Percentiles rank a stretch among this genome's conserved stretches.
These are phyloP conservation scores for Curvularia spicifera DNA, from an alignment of 2,329 filamentous ascomycete genomes.

Conservation along the genomic window DNA sequence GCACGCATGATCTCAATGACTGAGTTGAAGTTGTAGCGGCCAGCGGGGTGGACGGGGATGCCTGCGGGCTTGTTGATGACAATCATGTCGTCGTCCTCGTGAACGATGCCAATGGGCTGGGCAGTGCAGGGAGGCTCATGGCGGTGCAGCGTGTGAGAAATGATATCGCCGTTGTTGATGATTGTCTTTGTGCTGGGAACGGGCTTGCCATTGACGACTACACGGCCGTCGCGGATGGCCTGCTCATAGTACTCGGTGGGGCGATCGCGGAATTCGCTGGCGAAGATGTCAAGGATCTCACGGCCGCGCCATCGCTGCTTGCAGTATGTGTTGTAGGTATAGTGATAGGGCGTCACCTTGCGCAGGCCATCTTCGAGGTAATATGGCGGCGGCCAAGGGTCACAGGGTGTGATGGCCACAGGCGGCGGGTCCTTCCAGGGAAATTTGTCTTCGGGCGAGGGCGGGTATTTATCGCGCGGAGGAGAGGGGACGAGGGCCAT, in stretches of 20 bases:
- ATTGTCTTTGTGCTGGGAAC: constrained; percentile 70
- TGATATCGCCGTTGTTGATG: constrained; percentile 85
- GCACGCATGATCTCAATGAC: constrained; percentile 91
- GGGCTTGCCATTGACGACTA: constrained; percentile 78
- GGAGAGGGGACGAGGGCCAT: constrained; percentile 54
- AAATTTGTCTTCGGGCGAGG: constrained; percentile 43
- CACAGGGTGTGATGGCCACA: constrained; percentile 57
- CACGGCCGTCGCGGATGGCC: constrained; percentile 79
- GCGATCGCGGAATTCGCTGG: constrained; percentile 89
- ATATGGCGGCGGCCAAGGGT: constrained; percentile 73
- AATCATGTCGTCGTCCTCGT: constrained; percentile 91
- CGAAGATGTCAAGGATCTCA: constrained; percentile 83
- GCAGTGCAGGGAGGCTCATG: constrained; percentile 93
- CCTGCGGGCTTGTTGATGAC: constrained; percentile 97
- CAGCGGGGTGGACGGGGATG: constrained; percentile 92
- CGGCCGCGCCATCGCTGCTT: constrained; percentile 92
- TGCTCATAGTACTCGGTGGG: constrained; percentile 81
- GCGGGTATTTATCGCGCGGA: constrained; percentile 40
- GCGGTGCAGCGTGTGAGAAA: constrained; percentile 91
- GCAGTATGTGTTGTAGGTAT: constrained; percentile 92
- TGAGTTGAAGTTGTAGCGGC: constrained; percentile 94
- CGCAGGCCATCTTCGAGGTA: constrained; percentile 83
- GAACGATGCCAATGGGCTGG: constrained; percentile 78
- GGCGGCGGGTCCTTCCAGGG: constrained; percentile 55
- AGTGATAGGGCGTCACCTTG: constrained; percentile 85